Evolutionary conservation across 2,329 filamentous ascomycete genomes (phyloP), one percentile per base, ranked within the genome.

Genomic region (Pseudopyricularia javanii): DNA sequence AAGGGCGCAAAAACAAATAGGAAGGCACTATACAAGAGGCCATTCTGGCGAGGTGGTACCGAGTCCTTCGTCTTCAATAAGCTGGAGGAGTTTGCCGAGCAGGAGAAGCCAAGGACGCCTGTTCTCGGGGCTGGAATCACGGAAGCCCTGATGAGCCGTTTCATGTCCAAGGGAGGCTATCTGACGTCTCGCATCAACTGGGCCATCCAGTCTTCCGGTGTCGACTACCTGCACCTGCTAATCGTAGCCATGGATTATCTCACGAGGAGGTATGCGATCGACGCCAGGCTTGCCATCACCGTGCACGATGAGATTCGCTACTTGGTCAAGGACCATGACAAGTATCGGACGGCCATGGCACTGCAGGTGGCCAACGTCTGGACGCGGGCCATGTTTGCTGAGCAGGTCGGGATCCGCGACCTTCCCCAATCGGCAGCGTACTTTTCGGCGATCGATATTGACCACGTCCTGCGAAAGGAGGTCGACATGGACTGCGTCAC

Each of bases 21-120:
- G 28, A 93, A 85, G 59, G 60, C 74, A 0, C 70, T 97, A 6
- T 79, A 82, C 62, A 84, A 89, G 54, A 77, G 82, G 7, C 71
- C 86, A 0, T 98, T 98, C 67, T 98, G 93, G 91, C 83, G 91
- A 51, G 93, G 93, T 30, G 93, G 93, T 7, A 97, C 93, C 0
- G 93, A 98, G 66, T 95, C 89, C 0, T 93, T 97, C 60, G 91
- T 98, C 7, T 98, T 98, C 76, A 98, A 98, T 70, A 93, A 89
- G 63, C 80, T 98, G 0, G 94, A 98, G 70, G 90, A 96, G 60
- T 98, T 98, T 68, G 93, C 94, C 3, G 90, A 97, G 64, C 91
- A 97, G 64, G 90, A 96, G 62, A 75, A 82, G 34, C 91, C 93
- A 9, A 81, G 88, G 4, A 98, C 93, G 0, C 93, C 93, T 0